Percentiles rank a stretch among this genome's conserved stretches.
phyloP scores from a whole-genome alignment of 371 early-diverging fungal species.

The Chytridium lagenaria region DNA sequence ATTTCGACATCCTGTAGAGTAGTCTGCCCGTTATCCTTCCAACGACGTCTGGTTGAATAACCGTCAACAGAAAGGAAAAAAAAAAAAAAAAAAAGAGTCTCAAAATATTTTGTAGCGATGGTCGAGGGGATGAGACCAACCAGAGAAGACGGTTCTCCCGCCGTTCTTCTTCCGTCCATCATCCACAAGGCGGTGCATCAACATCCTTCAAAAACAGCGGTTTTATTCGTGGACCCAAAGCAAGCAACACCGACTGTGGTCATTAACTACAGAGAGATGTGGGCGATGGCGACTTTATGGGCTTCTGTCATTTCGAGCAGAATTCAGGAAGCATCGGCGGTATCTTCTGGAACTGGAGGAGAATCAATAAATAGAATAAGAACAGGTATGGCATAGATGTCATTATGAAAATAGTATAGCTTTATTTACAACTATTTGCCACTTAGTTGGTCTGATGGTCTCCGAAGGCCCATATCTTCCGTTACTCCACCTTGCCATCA shows the following conservation, averaged over 20 bases:
- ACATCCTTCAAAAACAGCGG: not conserved
- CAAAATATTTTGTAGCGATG: not conserved
- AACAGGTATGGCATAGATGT: not conserved
- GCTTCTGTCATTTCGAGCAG: not conserved
- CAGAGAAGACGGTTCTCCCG: not conserved
- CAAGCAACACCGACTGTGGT: not conserved
- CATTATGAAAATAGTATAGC: not conserved
- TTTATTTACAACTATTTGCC: not conserved
- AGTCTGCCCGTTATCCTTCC: too few species aligned
- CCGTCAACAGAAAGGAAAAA: not conserved
- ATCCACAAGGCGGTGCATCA: not conserved
- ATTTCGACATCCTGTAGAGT: not conserved
- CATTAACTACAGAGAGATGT: not conserved
- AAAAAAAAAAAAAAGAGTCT: not conserved
- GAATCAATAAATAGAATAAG: not conserved
- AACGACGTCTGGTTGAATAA: too few species aligned
- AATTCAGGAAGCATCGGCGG: too few species aligned
- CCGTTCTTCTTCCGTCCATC: not conserved
- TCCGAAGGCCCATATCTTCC: constrained; percentile 40
- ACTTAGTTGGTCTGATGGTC: constrained; percentile 34
- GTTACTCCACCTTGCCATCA: constrained; percentile 33
- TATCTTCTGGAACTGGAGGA: not conserved
- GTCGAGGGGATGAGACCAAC: not conserved
- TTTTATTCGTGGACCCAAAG: not conserved
- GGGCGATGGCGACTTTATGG: not conserved